A percentile compares a stretch with the other conserved stretches of the same genome.
Evolutionary conservation across 2,329 filamentous ascomycete species (phyloP).

Genomic region (Camillea tinctor): DNA sequence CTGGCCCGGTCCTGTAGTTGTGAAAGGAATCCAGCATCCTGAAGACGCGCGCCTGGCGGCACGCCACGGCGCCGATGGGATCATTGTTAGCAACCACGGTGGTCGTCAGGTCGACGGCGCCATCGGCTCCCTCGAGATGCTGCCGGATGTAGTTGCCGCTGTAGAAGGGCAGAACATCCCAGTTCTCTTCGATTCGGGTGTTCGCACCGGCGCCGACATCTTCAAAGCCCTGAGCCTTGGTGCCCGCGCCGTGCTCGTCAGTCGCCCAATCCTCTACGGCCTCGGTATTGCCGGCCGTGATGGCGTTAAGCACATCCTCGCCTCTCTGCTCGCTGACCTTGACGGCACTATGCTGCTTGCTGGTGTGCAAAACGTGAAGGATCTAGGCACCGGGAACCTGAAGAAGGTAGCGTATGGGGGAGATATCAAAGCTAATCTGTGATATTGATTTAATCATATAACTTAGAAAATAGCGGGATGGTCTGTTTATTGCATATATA

Average conservation of each 20-base stretch:
- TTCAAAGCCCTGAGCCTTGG: slow-evolving; percentile 54
- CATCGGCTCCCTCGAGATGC: slow-evolving; percentile 52
- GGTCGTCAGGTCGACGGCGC: slow-evolving; percentile 57
- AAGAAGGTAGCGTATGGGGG: slow-evolving; percentile 34
- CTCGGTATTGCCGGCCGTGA: slow-evolving; percentile 28
- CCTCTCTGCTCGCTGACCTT: slow-evolving; percentile 27
- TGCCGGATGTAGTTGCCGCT: slow-evolving; percentile 60
- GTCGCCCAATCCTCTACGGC: slow-evolving; percentile 55
- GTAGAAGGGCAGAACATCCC: slow-evolving; percentile 60
- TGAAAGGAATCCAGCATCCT: slow-evolving; percentile 35
- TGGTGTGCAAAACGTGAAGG: slow-evolving; percentile 35
- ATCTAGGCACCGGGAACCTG: slow-evolving; percentile 36
- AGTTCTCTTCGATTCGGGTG: slow-evolving; percentile 60
- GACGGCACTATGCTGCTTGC: slow-evolving; percentile 29
- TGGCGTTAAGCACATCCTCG: slow-evolving; percentile 27
- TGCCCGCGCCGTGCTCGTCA: slow-evolving; percentile 57
- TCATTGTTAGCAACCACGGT: slow-evolving; percentile 59
- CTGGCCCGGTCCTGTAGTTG: slow-evolving; percentile 31
- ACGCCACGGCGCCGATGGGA: slow-evolving; percentile 27
- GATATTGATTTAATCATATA: neutral
- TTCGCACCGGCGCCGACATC: slow-evolving; percentile 59
- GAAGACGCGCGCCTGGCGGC: slow-evolving; percentile 27
- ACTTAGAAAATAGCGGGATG: too few species aligned
- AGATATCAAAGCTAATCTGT: slow-evolving; percentile 34
- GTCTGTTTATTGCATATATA: too few species aligned